A percentile compares a stretch with the other conserved stretches of the same genome.
Evolutionary conservation across 2,329 filamentous ascomycete genomes (phyloP).

Genomic region (Sarocladium strictum): DNA sequence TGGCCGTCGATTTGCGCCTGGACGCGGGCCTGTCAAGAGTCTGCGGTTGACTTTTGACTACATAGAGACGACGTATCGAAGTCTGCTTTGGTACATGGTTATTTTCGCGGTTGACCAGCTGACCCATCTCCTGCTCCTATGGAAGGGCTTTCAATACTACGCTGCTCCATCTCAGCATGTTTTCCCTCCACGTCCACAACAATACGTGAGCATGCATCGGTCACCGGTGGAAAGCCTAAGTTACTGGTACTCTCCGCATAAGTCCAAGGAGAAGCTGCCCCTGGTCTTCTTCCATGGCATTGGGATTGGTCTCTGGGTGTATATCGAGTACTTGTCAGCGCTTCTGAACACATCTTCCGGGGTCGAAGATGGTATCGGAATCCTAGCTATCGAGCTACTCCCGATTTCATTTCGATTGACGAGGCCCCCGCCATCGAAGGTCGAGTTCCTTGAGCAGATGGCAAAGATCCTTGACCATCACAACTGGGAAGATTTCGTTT

Average conservation of each 20-base stretch:
- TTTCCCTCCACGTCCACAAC: slow-evolving; percentile 53
- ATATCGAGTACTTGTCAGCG: slow-evolving; percentile 49
- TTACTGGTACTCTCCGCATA: slow-evolving; percentile 64
- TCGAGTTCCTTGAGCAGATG: slow-evolving; percentile 52
- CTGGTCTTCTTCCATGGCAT: slow-evolving; percentile 68
- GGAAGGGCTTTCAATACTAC: slow-evolving; percentile 47
- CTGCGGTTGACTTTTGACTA: slow-evolving; percentile 62
- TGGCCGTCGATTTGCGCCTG: slow-evolving; percentile 43
- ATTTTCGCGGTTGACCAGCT: slow-evolving; percentile 49
- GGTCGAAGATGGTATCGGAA: slow-evolving; percentile 42
- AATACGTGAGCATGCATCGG: slow-evolving; percentile 30
- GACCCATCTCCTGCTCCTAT: slow-evolving; percentile 38
- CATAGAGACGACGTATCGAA: slow-evolving; percentile 54
- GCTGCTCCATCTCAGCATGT: slow-evolving; percentile 34
- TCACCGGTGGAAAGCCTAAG: slow-evolving; percentile 46
- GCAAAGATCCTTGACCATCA: slow-evolving; percentile 51
- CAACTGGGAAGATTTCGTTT: slow-evolving; percentile 50
- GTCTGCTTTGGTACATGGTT: slow-evolving; percentile 58
- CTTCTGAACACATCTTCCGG: slow-evolving; percentile 32
- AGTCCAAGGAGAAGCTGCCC: slow-evolving; percentile 42
- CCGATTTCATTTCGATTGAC: slow-evolving; percentile 60
- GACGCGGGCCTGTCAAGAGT: slow-evolving; percentile 48
- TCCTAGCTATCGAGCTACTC: slow-evolving; percentile 61
- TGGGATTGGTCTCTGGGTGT: slow-evolving; percentile 60
- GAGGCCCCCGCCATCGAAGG: slow-evolving; percentile 39